Evolutionary conservation across 495 filamentous ascomycete species (phyloP).

Genomic region (Neurospora terricola): DNA sequence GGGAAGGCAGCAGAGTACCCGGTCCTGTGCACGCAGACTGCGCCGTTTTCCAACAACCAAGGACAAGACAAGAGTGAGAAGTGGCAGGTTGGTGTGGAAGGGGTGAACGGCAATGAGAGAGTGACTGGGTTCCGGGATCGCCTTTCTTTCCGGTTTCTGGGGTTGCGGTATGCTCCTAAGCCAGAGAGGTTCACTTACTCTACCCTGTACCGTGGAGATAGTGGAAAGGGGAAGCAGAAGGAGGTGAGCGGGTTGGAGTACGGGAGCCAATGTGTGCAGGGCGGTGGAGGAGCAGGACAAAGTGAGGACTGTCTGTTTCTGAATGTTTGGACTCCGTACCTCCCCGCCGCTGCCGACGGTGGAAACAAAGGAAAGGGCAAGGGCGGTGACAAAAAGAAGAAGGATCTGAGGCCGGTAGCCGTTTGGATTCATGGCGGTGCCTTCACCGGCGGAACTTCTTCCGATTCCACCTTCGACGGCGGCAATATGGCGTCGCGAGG

Average conservation of each 20-base stretch:
- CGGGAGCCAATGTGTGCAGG: slow-evolving; percentile 33
- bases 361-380: slow-evolving; percentile 11
- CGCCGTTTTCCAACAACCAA: slow-evolving; percentile 31
- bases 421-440: slow-evolving; percentile 41
- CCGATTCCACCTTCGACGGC: slow-evolving; percentile 35
- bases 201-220: slow-evolving; percentile 18
- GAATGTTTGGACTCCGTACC: slow-evolving; percentile 44
- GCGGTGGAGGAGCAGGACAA: slow-evolving; percentile 4
- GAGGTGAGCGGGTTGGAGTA: slow-evolving; percentile 21
- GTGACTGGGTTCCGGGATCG: slow-evolving; percentile 36
- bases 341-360: slow-evolving; percentile 19
- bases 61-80: slow-evolving; percentile 28
- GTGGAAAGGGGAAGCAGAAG: not conserved
- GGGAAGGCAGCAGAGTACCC: slow-evolving; percentile 7
- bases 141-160: slow-evolving; percentile 41
- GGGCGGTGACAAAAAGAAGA: slow-evolving; percentile 1
- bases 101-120: not conserved
- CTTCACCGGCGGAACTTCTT: slow-evolving; percentile 29
- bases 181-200: slow-evolving; percentile 33
- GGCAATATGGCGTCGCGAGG: slow-evolving; percentile 39
- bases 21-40: slow-evolving; percentile 36
- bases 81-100: slow-evolving; percentile 35
- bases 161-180: slow-evolving; percentile 31
- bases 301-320: slow-evolving; percentile 43
- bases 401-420: slow-evolving; percentile 38